phyloP scores from a whole-genome alignment of 352 stramenopile species.

The Phytophthora tentaculata region DNA sequence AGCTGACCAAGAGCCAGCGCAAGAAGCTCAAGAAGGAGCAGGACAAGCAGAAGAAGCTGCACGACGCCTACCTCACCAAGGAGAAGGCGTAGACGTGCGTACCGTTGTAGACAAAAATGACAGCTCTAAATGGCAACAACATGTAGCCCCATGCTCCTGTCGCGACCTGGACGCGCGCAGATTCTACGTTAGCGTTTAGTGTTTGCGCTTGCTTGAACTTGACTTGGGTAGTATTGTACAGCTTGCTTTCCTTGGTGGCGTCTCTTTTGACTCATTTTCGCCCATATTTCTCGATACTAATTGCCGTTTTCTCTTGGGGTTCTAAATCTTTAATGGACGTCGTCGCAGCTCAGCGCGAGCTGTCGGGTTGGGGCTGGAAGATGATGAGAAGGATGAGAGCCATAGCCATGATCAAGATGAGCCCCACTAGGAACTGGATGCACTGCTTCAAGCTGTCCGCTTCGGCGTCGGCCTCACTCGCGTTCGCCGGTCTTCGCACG shows the following conservation, averaged over 20 bases:
- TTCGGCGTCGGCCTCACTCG: slow-evolving; percentile 34
- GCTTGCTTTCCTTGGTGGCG: slow-evolving; percentile 24
- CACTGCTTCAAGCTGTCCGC: slow-evolving; percentile 69
- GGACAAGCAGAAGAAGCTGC: slow-evolving; percentile 89
- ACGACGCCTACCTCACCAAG: slow-evolving; percentile 66
- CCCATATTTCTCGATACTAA: slow-evolving; percentile 8
- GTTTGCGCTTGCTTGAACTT: too few species aligned
- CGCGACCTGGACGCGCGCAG: not conserved
- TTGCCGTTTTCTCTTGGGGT: slow-evolving; percentile 3
- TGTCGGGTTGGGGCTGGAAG: slow-evolving; percentile 44
- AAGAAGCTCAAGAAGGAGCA: slow-evolving; percentile 92
- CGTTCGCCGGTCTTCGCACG: slow-evolving; percentile 24
- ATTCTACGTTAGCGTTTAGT: too few species aligned
- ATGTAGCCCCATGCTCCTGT: not conserved
- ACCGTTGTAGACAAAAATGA: not conserved
- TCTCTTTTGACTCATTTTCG: slow-evolving; percentile 6
- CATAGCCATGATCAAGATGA: slow-evolving; percentile 73
- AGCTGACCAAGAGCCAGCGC: slow-evolving; percentile 79
- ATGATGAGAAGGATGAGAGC: slow-evolving; percentile 76
- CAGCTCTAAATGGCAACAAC: not conserved
- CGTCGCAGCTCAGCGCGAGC: slow-evolving; percentile 24
- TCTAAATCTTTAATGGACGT: slow-evolving; percentile 5
- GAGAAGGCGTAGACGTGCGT: slow-evolving; percentile 20
- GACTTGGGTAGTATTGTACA: slow-evolving; percentile 30
- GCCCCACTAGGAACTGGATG: slow-evolving; percentile 73